Evolutionary conservation across 164 flowering plant genomes (phyloP).

Genomic region (Saururus chinensis): DNA sequence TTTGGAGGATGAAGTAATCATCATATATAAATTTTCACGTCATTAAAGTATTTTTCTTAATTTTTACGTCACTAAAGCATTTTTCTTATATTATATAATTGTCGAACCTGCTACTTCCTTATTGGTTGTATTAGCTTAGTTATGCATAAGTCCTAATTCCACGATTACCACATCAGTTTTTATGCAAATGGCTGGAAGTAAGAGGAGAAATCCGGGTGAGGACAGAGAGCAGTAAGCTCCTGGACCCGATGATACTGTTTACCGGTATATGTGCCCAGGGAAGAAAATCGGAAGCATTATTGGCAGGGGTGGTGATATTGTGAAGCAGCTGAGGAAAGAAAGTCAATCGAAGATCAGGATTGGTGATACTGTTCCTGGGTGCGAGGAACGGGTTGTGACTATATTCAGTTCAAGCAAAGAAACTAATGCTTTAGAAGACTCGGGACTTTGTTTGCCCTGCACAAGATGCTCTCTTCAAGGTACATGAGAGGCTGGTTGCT

Average conservation of each 20-base stretch:
- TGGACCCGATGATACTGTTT: conserved; percentile 79
- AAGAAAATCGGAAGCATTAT: conserved; percentile 90
- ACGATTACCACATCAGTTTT: no score
- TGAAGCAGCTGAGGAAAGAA: conserved; percentile 84
- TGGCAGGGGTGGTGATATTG: conserved; percentile 95
- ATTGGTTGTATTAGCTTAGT: no score
- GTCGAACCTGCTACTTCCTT: no score
- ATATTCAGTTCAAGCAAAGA: conserved; percentile 70
- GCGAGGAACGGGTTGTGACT: conserved; percentile 87
- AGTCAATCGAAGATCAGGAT: conserved; percentile 86
- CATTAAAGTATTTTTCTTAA: no score
- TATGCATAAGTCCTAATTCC: no score
- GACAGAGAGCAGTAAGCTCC: conserved; percentile 43
- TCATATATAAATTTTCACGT: no score
- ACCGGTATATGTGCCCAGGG: conserved; percentile 76
- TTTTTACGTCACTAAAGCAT: no score
- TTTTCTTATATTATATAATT: no score
- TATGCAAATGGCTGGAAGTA: conserved; percentile 41
- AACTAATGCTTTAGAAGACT: conserved; percentile 52
- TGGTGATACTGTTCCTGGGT: conserved; percentile 74
- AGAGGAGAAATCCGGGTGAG: conserved; percentile 39
- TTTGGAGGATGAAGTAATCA: no score
- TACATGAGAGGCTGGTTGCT: conserved; percentile 74
- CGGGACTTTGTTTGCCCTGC: conserved; percentile 59
- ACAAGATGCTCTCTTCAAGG: conserved; percentile 85